phyloP scores from a whole-genome alignment of 2,329 filamentous ascomycete species.

The Aspergillus udagawae region DNA sequence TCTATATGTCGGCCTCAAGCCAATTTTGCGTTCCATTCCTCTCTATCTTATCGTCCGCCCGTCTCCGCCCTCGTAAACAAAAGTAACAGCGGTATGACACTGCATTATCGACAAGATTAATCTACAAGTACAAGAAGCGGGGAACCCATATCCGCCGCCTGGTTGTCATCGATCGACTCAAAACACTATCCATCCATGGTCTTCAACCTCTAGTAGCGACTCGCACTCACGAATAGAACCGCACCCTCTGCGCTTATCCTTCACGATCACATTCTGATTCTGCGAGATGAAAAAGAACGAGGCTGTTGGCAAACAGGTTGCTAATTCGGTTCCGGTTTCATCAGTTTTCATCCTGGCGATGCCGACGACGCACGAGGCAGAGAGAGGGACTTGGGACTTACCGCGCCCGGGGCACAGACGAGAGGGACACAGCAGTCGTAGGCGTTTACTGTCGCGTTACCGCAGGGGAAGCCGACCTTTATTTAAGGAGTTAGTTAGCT shows the following conservation, averaged over 20 bases:
- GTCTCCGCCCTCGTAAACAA: not conserved
- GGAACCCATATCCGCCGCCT: no score
- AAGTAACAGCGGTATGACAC: not conserved
- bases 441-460: slow-evolving; percentile 4
- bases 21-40: no score
- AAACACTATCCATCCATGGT: not conserved
- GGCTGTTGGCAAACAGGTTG: not conserved
- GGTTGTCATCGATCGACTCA: no score
- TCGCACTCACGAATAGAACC: no score
- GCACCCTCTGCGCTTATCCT: not conserved
- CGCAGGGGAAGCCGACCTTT: slow-evolving; percentile 1
- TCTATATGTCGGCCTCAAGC: no score
- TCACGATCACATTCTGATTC: not conserved
- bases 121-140: not conserved
- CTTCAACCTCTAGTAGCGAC: no score
- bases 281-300: not conserved
- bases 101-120: not conserved
- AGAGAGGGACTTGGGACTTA: not conserved
- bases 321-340: not conserved
- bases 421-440: slow-evolving; percentile 9
- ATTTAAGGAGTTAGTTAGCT: not conserved
- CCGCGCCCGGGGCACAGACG: slow-evolving; percentile 1
- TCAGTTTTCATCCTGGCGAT: not conserved
- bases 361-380: not conserved
- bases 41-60: no score